Conservation (phyloP, 148 eudicot genomes). For the Rhododendron ferrugineum region DNA sequence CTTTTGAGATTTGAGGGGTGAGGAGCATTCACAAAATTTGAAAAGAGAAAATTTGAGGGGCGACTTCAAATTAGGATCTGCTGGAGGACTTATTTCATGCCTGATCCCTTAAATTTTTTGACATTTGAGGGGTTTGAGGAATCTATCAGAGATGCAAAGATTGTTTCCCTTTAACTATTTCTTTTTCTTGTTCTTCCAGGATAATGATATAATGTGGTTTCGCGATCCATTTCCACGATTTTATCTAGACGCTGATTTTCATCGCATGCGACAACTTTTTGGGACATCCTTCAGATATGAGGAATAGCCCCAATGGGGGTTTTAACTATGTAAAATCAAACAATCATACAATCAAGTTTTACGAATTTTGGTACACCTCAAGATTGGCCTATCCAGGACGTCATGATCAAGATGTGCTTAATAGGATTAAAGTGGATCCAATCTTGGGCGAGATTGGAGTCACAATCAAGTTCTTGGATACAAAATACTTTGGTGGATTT, state of each 20-base stretch:
- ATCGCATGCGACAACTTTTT: conserved; percentile 47
- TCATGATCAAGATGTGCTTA: conserved; percentile 57
- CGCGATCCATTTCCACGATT: conserved; percentile 50
- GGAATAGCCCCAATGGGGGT: conserved; percentile 43
- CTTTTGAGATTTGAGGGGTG: too few relatives aligned
- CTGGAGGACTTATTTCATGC: too few relatives aligned
- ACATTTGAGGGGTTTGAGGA: too few relatives aligned
- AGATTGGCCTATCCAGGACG: conserved; percentile 22
- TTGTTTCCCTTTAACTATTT: neutral
- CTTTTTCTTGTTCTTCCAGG: conserved; percentile 24
- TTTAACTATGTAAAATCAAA: conserved; percentile 45
- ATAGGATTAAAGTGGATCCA: conserved; percentile 29
- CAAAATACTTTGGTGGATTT: conserved; percentile 50
- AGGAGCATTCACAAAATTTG: too few relatives aligned
- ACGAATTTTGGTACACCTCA: conserved; percentile 38
- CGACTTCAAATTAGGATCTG: too few relatives aligned
- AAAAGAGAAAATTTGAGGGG: too few relatives aligned
- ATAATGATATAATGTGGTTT: conserved; percentile 60
- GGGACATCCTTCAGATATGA: conserved; percentile 12
- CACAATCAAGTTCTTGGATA: conserved; percentile 38
- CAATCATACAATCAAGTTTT: conserved; percentile 31
- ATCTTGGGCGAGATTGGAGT: conserved; percentile 27
- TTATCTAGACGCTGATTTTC: conserved; percentile 36
- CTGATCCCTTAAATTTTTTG: too few relatives aligned
- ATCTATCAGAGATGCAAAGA: neutral